A percentile compares a stretch with the other conserved stretches of the same genome.
Conservation (phyloP, 768 basidiomycete species). For the Naganishia randhawae region DNA sequence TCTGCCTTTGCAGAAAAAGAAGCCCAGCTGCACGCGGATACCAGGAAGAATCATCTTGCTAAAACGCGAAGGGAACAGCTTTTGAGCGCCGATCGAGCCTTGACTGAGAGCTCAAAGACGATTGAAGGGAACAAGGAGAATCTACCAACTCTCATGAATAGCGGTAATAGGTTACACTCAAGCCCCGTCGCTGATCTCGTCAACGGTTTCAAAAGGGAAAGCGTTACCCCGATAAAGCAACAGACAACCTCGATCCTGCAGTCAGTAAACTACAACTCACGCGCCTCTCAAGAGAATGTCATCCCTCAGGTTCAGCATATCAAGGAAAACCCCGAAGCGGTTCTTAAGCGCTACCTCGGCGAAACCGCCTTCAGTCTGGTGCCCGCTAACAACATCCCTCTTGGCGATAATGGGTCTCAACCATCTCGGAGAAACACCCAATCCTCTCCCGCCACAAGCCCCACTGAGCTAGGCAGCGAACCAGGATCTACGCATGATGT, state of each 20-base stretch:
- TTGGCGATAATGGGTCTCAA: constrained; percentile 36
- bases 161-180: neutral
- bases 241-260: constrained; percentile 34
- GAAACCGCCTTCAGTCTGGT: constrained; percentile 29
- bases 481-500: constrained; percentile 30
- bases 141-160: neutral
- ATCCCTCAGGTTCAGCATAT: neutral
- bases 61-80: constrained; percentile 33
- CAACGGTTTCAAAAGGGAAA: neutral
- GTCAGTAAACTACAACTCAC: constrained; percentile 23
- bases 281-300: constrained; percentile 8
- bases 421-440: neutral
- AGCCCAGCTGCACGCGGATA: constrained; percentile 36
- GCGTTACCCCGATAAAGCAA: neutral
- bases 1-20: constrained; percentile 42
- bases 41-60: constrained; percentile 24
- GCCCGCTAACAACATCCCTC: constrained; percentile 33
- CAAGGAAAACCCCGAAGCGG: constrained; percentile 10
- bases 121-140: constrained; percentile 11
- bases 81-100: constrained; percentile 28
- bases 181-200: neutral
- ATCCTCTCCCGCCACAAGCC: constrained; percentile 10
- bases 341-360: constrained; percentile 23
- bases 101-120: neutral
- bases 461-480: constrained; percentile 15